Base-by-base conservation (phyloP, 768 basidiomycete genomes). In the Xerocomus potaroensis region DNA sequence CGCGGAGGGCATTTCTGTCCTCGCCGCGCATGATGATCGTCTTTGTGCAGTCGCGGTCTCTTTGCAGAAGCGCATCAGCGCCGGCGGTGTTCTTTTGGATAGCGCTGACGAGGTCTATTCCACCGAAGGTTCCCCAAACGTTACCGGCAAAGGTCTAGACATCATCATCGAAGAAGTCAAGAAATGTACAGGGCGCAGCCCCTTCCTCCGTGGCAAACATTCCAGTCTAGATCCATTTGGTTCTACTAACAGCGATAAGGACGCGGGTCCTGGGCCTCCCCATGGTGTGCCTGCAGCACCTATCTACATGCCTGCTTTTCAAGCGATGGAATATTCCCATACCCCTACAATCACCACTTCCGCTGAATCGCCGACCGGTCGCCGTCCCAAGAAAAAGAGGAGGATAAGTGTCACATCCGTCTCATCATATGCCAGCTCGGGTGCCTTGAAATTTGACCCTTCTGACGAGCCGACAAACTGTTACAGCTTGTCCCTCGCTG, bases 151-250 rank as follows among this genome's bases (percentile, higher is more conserved):
- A 54, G 74, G 74, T n/a, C 67, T 76, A 27, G 75, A 74, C 45
- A 69, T 69, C 35, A 70, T 74, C 39, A 70, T 76, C 33, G 74
- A 77, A 44, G 65, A 73, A 32, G 70, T 75, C 49, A 76, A 76
- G 61, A 75, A 74, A 51, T 67, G 69, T 22, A 75, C 70, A 1
- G 75, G 74, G 21, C 62, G 64, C 19, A 74, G 72, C 44, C 75
- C 72, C 39, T 76, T 77, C 60, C 64, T 78, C 37, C 69, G 76
- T 38, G 75, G 76, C 31, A 75, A 74, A 51, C 74, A 76, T 45
- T 76, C 73, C 22, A 73, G 72, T 53, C 66, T 78, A 39, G 75
- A 75, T 52, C 72, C 75, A 3, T 75, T 75, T 51, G 75, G 73
- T 31, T 67, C 72, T 18, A 64, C 66, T 9, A 64, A 62, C 47